Conservation (phyloP, 345 rosid genomes). For the Trapa incisa region DNA sequence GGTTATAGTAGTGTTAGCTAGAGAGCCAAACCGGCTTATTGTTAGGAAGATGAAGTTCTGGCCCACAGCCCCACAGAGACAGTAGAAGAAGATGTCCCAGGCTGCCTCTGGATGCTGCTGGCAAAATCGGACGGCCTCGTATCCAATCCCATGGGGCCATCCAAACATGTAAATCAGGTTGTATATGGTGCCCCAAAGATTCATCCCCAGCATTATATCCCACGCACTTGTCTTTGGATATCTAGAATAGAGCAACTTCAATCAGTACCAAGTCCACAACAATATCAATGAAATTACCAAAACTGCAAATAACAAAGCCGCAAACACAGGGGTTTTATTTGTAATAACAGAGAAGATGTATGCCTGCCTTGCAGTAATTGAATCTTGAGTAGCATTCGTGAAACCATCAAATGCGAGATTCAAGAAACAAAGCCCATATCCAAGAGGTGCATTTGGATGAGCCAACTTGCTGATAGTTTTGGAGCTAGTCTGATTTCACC, state of each 20-base stretch:
- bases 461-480: conserved; percentile 92
- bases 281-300: too few species aligned
- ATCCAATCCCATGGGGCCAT: conserved; percentile 65
- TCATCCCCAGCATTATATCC: conserved; percentile 97
- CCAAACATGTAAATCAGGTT: conserved; percentile 86
- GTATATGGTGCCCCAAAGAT: conserved; percentile 88
- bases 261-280: background rate
- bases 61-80: conserved; percentile 92
- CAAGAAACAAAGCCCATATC: conserved; percentile 81
- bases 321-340: background rate
- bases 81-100: conserved; percentile 70
- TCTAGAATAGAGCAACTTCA: conserved; percentile 22
- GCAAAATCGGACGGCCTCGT: conserved; percentile 59
- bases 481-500: conserved; percentile 63
- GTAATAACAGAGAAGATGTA: background rate
- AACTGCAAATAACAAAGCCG: background rate
- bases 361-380: conserved; percentile 57
- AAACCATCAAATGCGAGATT: conserved; percentile 97
- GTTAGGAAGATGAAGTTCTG: conserved; percentile 94
- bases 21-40: conserved; percentile 83
- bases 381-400: conserved; percentile 97
- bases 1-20: conserved; percentile 87
- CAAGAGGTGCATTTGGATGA: conserved; percentile 89
- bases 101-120: conserved; percentile 83
- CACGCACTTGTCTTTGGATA: conserved; percentile 82